A percentile compares a stretch with the other conserved stretches of the same genome.
These are phyloP conservation scores for Lepidium campestre DNA, from an alignment of 441 rosid genomes.

Conservation along the genomic window DNA sequence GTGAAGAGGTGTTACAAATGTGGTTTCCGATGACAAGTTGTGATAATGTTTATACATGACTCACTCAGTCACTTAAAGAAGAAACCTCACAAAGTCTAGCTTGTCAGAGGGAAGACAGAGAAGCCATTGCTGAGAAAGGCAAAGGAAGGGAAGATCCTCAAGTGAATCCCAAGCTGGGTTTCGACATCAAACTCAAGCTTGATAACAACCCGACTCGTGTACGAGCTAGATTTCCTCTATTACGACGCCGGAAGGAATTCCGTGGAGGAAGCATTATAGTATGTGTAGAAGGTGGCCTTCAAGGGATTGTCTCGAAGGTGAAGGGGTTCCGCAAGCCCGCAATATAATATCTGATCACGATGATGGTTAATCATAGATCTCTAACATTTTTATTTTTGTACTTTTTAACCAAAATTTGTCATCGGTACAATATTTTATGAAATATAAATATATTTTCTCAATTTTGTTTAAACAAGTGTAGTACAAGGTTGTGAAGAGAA, in stretches of 20 bases:
- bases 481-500: neutral
- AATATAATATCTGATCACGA: no score
- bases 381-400: no score
- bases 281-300: slow-evolving; percentile 63
- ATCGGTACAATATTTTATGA: no score
- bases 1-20: no score
- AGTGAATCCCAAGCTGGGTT: slow-evolving; percentile 60
- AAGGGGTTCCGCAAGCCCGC: slow-evolving; percentile 70
- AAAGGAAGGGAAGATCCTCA: slow-evolving; percentile 59
- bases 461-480: neutral
- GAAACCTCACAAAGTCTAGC: no score
- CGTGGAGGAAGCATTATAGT: slow-evolving; percentile 70
- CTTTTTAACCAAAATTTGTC: no score
- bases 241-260: slow-evolving; percentile 71
- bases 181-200: slow-evolving; percentile 83
- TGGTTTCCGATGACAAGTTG: no score
- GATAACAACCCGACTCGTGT: slow-evolving; percentile 74
- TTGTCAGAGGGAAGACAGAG: slow-evolving; percentile 41
- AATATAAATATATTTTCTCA: neutral
- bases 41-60: no score
- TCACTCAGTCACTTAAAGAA: no score
- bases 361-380: no score
- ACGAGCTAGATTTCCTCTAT: no score
- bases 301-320: slow-evolving; percentile 87
- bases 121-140: slow-evolving; percentile 61